Evolutionary conservation across 2,329 filamentous ascomycete species (phyloP).

Genomic region (Exophiala oligosperma): DNA sequence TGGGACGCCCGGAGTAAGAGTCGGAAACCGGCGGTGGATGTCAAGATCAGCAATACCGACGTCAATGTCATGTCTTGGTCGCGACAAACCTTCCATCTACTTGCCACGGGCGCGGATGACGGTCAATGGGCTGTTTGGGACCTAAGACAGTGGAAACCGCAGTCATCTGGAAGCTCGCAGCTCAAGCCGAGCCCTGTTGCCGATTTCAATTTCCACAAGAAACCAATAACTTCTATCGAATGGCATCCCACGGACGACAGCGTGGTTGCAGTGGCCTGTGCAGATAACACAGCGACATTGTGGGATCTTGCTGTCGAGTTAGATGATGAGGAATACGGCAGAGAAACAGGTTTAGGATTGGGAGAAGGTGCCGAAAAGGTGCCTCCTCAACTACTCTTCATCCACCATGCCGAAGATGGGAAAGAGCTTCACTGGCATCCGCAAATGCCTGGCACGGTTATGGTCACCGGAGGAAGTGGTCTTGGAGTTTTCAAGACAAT

Average conservation of each 20-base stretch:
- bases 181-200: slow-evolving; percentile 77
- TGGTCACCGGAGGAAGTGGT: slow-evolving; percentile 83
- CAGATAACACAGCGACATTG: slow-evolving; percentile 89
- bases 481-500: slow-evolving; percentile 85
- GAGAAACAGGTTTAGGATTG: slow-evolving; percentile 65
- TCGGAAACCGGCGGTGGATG: slow-evolving; percentile 80
- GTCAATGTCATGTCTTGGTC: slow-evolving; percentile 99
- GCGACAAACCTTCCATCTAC: slow-evolving; percentile 78
- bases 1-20: slow-evolving; percentile 95
- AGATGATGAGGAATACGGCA: slow-evolving; percentile 88
- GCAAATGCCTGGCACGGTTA: slow-evolving; percentile 85
- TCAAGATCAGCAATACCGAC: slow-evolving; percentile 79
- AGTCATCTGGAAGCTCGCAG: slow-evolving; percentile 41
- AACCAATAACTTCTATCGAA: slow-evolving; percentile 92
- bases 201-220: slow-evolving; percentile 90
- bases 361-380: slow-evolving; percentile 49
- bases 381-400: slow-evolving; percentile 90
- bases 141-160: slow-evolving; percentile 86
- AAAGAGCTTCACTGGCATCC: slow-evolving; percentile 98
- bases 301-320: slow-evolving; percentile 97
- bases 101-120: slow-evolving; percentile 90
- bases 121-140: slow-evolving; percentile 97
- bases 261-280: slow-evolving; percentile 87
- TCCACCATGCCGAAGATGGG: slow-evolving; percentile 91
- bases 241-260: slow-evolving; percentile 98